Evolutionary conservation across 208 protist genomes (phyloP).

Genomic region (Crithidia sp.): DNA sequence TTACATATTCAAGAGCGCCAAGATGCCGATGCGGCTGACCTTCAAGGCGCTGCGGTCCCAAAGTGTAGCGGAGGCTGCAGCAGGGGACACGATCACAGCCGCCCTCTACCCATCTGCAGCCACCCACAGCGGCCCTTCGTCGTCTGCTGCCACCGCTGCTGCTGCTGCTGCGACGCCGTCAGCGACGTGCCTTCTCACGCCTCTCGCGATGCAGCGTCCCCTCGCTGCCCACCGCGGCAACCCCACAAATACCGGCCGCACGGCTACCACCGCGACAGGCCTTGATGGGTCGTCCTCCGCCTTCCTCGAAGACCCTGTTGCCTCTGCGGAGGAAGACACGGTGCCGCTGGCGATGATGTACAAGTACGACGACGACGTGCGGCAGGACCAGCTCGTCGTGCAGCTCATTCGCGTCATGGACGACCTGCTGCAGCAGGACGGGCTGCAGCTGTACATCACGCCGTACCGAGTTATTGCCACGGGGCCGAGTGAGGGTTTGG

Average conservation of each 20-base stretch:
- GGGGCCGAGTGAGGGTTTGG: conserved; percentile 67
- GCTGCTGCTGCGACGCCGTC: not conserved
- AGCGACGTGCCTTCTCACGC: conserved; percentile 6
- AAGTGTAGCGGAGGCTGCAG: not conserved
- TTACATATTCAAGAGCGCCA: conserved; percentile 88
- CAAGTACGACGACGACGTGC: conserved; percentile 96
- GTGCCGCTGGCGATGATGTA: conserved; percentile 78
- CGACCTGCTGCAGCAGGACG: conserved; percentile 89
- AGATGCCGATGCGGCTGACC: conserved; percentile 68
- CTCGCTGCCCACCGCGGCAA: too few relatives aligned
- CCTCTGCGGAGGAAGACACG: conserved; percentile 6
- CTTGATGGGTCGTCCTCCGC: not conserved
- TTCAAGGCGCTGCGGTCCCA: conserved; percentile 32
- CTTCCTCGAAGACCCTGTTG: conserved; percentile 16
- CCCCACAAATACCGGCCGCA: too few relatives aligned
- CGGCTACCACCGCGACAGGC: too few relatives aligned
- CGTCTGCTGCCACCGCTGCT: not conserved
- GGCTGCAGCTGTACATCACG: conserved; percentile 94
- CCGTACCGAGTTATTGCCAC: conserved; percentile 94
- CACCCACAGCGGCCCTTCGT: too few relatives aligned
- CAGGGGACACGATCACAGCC: not conserved
- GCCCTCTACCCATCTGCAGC: too few relatives aligned
- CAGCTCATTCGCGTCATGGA: conserved; percentile 94
- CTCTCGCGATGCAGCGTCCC: conserved; percentile 25
- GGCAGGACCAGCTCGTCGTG: conserved; percentile 98